phyloP scores from a whole-genome alignment of 257 asterid species.

The Nicotiana paniculata region DNA sequence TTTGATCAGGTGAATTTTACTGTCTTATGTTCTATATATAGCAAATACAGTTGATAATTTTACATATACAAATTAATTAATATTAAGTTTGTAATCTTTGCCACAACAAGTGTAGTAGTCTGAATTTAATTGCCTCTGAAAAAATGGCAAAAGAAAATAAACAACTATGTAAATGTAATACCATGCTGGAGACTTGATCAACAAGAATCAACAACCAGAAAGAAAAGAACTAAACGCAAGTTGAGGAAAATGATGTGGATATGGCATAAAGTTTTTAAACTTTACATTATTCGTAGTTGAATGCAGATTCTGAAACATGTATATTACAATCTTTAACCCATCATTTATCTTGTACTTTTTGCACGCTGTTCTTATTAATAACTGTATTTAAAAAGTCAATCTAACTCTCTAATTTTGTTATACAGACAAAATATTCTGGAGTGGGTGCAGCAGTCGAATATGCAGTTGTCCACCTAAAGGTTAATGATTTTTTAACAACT shows the following conservation, averaged over 20 bases:
- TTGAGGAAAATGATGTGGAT: neutral
- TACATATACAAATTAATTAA: no score
- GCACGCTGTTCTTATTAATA: neutral
- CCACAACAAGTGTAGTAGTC: neutral
- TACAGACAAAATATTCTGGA: conserved; percentile 70
- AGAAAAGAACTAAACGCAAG: neutral
- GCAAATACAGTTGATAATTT: neutral
- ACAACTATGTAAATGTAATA: neutral
- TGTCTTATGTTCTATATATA: no score
- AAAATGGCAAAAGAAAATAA: neutral
- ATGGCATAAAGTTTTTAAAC: neutral
- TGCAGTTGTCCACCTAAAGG: conserved; percentile 80
- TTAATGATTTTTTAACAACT: conserved; percentile 7
- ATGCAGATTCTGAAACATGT: neutral
- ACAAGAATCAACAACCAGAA: neutral
- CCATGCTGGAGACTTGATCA: neutral
- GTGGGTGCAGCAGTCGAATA: conserved; percentile 90
- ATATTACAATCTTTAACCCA: neutral
- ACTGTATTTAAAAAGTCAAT: neutral
- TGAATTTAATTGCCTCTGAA: neutral
- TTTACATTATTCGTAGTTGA: neutral
- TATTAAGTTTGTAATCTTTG: neutral
- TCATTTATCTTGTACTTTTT: neutral
- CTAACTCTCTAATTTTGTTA: neutral
- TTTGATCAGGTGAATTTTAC: conserved; percentile 27